Conservation (phyloP, 1,284 basidiomycete genomes). For the Hemileia vastatrix region DNA sequence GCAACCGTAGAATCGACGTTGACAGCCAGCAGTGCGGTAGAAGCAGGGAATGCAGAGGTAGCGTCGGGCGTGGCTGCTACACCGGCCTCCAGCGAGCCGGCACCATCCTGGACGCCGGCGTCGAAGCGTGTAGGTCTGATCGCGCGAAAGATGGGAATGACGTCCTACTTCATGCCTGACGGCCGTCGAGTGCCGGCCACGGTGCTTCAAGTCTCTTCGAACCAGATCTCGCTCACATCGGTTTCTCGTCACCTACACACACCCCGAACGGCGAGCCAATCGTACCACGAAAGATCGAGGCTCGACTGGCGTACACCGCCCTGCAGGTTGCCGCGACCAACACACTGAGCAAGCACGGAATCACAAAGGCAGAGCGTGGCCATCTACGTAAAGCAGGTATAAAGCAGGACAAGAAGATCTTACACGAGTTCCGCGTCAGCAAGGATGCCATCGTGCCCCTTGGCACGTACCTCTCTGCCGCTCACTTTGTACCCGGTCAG, state of each 20-base stretch:
- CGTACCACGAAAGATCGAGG: too few relatives aligned
- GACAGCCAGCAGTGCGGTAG: too few relatives aligned
- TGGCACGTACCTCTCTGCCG: conserved; percentile 76
- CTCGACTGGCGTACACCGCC: conserved; percentile 70
- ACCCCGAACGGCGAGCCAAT: too few relatives aligned
- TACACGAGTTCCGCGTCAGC: conserved; percentile 82
- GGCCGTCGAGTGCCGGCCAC: conserved; percentile 82
- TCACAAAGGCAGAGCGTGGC: conserved; percentile 67
- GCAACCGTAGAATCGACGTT: too few relatives aligned
- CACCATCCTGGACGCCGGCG: conserved; percentile 65
- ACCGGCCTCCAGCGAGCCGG: neutral
- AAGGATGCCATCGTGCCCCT: conserved; percentile 80
- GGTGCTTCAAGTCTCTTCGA: conserved; percentile 67
- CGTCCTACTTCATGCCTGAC: conserved; percentile 78
- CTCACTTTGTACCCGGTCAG: conserved; percentile 96
- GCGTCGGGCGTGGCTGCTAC: neutral
- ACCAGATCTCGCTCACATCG: conserved; percentile 26
- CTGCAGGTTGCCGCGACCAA: conserved; percentile 75
- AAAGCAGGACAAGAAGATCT: conserved; percentile 69
- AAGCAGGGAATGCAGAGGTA: too few relatives aligned
- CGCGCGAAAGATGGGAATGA: conserved; percentile 92
- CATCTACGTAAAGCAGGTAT: conserved; percentile 78
- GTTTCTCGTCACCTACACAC: too few relatives aligned
- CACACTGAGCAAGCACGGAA: too few relatives aligned
- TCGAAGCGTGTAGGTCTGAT: conserved; percentile 81